A percentile compares a stretch with the other conserved stretches of the same genome.
Evolutionary conservation across 1,284 basidiomycete species (phyloP).

Genomic region (Trichosporon sp.): DNA sequence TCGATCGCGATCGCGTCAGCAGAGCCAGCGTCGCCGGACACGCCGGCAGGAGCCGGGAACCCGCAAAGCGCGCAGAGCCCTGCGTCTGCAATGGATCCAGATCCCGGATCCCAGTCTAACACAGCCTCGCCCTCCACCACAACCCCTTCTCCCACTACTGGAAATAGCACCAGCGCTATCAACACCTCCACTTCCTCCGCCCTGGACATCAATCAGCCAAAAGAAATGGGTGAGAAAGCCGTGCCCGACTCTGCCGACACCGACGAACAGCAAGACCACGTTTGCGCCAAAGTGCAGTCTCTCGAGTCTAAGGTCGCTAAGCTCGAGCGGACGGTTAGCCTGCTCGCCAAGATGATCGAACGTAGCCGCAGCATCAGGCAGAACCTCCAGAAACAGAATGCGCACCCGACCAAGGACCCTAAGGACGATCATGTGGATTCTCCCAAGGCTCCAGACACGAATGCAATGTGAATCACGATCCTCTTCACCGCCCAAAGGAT

Average conservation of each 20-base stretch:
- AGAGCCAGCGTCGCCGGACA: not conserved
- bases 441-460: not conserved
- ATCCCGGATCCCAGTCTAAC: not conserved
- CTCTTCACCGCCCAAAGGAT: not conserved
- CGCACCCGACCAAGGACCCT: not conserved
- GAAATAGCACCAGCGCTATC: not conserved
- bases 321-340: not conserved
- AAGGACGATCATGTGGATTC: not conserved
- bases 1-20: not conserved
- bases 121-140: not conserved
- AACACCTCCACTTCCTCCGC: not conserved
- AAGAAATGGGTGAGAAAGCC: no score
- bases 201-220: not conserved
- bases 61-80: not conserved
- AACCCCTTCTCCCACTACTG: not conserved
- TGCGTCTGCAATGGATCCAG: not conserved
- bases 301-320: constrained; percentile 9
- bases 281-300: not conserved
- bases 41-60: not conserved
- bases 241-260: not conserved
- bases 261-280: not conserved
- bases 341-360: constrained; percentile 2
- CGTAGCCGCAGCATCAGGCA: constrained; percentile 7
- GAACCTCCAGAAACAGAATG: not conserved
- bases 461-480: not conserved